Percentiles rank a stretch among this genome's conserved stretches.
Evolutionary conservation across 192 early-diverging fungal genomes (phyloP).

Genomic region (Phycomyces nitens): DNA sequence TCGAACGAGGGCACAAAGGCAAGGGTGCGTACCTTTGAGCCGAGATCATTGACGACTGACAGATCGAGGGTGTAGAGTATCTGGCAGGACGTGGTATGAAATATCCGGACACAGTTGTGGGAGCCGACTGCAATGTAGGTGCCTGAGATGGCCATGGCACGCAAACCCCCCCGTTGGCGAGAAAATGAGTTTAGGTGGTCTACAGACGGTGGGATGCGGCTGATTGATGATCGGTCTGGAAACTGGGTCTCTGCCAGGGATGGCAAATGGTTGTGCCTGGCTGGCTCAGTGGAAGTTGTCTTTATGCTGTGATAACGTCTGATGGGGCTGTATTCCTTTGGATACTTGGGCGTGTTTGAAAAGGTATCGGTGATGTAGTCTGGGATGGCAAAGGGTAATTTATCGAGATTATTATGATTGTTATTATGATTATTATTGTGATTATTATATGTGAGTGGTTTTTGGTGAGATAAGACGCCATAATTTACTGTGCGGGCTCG

Average conservation of each 20-base stretch:
- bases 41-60: slow-evolving; percentile 44
- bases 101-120: slow-evolving; percentile 34
- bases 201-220: neutral
- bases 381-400: no score
- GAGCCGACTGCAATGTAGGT: slow-evolving; percentile 40
- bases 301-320: no score
- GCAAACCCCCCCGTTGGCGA: slow-evolving; percentile 32
- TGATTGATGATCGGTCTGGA: neutral
- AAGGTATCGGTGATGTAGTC: no score
- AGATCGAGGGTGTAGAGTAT: slow-evolving; percentile 45
- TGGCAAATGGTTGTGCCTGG: no score
- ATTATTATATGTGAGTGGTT: no score
- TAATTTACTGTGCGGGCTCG: no score
- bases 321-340: no score
- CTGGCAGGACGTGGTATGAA: slow-evolving; percentile 41
- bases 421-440: no score
- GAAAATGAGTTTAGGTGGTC: neutral
- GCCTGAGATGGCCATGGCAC: slow-evolving; percentile 52
- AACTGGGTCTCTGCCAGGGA: neutral
- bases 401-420: no score
- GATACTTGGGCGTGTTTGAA: no score
- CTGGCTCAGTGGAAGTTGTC: no score
- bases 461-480: no score
- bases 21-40: slow-evolving; percentile 18
- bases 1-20: slow-evolving; percentile 52